phyloP scores from a whole-genome alignment of 2,329 filamentous ascomycete species.

The Verticillium albo-atrum region DNA sequence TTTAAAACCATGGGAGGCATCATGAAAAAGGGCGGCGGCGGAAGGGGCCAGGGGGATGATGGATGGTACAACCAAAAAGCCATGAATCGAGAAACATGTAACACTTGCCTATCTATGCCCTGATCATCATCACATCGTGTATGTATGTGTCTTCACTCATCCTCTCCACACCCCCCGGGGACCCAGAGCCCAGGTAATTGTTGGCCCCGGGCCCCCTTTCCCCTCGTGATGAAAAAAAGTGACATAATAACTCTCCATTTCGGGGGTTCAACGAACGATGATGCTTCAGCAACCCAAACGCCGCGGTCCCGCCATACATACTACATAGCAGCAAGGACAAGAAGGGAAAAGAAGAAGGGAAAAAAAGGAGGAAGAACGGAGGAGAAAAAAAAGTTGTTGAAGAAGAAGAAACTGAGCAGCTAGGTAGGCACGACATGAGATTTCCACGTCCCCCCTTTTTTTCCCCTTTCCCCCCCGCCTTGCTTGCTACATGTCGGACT shows the following conservation, averaged over 20 bases:
- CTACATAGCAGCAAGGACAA: not conserved
- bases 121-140: not conserved
- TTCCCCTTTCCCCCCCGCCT: not conserved
- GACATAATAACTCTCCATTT: not conserved
- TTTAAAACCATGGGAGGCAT: too few relatives aligned
- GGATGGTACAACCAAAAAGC: not conserved
- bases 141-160: too few relatives aligned
- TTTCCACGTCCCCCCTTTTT: not conserved
- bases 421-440: not conserved
- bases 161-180: too few relatives aligned
- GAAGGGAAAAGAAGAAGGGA: not conserved
- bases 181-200: too few relatives aligned
- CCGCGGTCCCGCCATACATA: not conserved
- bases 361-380: not conserved
- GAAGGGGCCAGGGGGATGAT: not conserved
- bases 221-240: not conserved
- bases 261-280: not conserved
- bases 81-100: not conserved
- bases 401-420: conserved; percentile 1
- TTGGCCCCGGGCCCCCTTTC: too few relatives aligned
- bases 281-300: not conserved
- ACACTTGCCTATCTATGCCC: not conserved
- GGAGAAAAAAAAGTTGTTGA: conserved; percentile 2
- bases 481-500: not conserved
- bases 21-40: not conserved